Percentiles rank a stretch among this genome's conserved stretches.
Evolutionary conservation across 345 rosid genomes (phyloP).

Genomic region (Citrus mangshanensis): DNA sequence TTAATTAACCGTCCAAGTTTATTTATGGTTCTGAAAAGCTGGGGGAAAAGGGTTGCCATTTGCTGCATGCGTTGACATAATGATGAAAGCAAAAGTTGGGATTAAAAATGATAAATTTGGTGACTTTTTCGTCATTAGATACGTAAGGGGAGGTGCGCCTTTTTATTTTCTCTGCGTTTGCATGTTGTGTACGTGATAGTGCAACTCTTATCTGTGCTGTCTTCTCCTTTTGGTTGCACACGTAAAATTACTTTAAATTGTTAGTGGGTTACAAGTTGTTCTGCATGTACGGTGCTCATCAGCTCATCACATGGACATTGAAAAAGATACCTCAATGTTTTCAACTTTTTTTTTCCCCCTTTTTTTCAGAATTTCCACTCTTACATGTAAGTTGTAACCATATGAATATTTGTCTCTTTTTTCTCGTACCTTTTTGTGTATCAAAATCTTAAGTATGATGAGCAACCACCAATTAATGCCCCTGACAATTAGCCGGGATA

Average conservation of each 20-base stretch:
- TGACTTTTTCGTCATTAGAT: neutral
- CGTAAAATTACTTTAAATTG: neutral
- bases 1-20: conserved; percentile 1
- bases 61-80: neutral
- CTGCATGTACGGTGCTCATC: conserved; percentile 8
- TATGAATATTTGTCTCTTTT: too few relatives aligned
- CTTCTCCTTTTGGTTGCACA: conserved; percentile 1
- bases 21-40: conserved; percentile 1
- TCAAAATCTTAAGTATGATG: too few relatives aligned
- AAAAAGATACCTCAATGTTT: too few relatives aligned
- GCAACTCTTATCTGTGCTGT: conserved; percentile 24
- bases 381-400: neutral
- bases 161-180: neutral
- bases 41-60: neutral
- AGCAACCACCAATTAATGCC: too few relatives aligned
- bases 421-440: too few relatives aligned
- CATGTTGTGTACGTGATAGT: conserved; percentile 21
- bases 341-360: too few relatives aligned
- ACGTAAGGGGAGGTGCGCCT: neutral
- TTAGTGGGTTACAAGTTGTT: conserved; percentile 19
- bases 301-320: neutral
- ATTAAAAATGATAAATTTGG: neutral
- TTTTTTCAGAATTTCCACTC: neutral
- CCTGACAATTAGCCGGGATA: too few relatives aligned
- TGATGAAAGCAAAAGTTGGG: neutral